Percentiles rank a stretch among this genome's conserved stretches.
Conservation (phyloP, 2,329 filamentous ascomycete species). For the Alternaria sp. region DNA sequence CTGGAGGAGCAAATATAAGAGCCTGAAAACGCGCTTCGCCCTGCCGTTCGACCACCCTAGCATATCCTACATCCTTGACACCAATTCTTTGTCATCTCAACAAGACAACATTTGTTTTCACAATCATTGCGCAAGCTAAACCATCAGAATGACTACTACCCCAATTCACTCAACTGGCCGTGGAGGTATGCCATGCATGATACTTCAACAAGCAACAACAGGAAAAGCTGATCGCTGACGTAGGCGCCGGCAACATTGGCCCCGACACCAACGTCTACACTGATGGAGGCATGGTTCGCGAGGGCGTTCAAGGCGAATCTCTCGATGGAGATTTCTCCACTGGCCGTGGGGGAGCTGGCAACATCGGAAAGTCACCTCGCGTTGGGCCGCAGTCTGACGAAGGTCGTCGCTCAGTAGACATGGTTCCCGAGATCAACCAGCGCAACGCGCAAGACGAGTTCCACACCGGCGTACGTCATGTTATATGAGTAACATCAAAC, state of each 20-base stretch:
- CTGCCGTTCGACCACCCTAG: conserved; percentile 5
- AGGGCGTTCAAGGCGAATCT: conserved; percentile 51
- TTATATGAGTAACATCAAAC: no score
- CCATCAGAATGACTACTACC: conserved; percentile 34
- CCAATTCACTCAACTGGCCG: conserved; percentile 63
- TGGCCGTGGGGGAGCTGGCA: conserved; percentile 46
- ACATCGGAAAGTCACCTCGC: conserved; percentile 48
- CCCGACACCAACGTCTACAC: conserved; percentile 56
- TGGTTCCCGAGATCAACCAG: conserved; percentile 54
- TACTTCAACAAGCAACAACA: not conserved
- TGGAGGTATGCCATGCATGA: conserved; percentile 54
- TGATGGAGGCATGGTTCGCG: conserved; percentile 55
- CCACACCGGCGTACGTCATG: conserved; percentile 53
- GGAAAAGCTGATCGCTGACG: conserved; percentile 12
- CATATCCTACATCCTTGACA: conserved; percentile 16
- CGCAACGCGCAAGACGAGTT: conserved; percentile 52
- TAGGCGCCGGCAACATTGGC: conserved; percentile 66
- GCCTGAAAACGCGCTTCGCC: conserved; percentile 13
- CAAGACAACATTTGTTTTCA: conserved; percentile 17
- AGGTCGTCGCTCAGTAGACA: conserved; percentile 46
- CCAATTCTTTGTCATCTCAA: conserved; percentile 4
- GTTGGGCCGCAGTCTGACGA: conserved; percentile 34
- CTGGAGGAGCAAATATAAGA: conserved; percentile 45
- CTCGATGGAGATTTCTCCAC: conserved; percentile 50
- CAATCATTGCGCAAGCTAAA: not conserved